Evolutionary conservation across 1,284 basidiomycete genomes (phyloP).

Genomic region (Chalciporus sp.): DNA sequence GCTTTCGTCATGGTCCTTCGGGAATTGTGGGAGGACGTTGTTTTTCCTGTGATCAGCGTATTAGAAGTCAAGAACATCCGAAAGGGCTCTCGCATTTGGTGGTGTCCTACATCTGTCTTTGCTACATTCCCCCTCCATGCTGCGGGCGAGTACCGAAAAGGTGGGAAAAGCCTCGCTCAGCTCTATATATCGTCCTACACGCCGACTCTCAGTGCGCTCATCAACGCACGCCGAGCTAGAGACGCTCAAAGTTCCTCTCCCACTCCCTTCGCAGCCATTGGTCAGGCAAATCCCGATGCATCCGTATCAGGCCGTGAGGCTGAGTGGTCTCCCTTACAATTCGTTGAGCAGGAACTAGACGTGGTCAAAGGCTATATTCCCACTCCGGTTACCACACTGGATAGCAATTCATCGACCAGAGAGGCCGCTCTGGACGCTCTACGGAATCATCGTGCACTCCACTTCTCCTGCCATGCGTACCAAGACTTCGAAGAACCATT

Average conservation of each 20-base stretch:
- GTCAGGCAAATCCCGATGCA: not conserved
- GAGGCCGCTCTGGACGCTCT: not conserved
- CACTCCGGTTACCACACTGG: too few species aligned
- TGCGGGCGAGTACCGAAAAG: slow-evolving; percentile 24
- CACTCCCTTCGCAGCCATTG: slow-evolving; percentile 8
- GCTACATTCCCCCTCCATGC: slow-evolving; percentile 38
- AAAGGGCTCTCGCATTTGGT: slow-evolving; percentile 37
- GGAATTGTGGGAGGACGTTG: slow-evolving; percentile 27
- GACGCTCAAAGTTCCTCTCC: not conserved
- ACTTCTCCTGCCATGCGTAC: slow-evolving; percentile 20
- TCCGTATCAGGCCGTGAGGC: not conserved
- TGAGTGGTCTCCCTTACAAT: not conserved
- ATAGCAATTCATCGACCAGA: not conserved
- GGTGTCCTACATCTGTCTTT: slow-evolving; percentile 37
- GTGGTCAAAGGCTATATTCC: not conserved
- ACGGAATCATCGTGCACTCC: slow-evolving; percentile 11
- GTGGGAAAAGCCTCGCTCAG: slow-evolving; percentile 18
- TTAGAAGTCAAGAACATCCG: not conserved
- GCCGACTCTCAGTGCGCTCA: slow-evolving; percentile 30
- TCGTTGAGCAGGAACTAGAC: not conserved
- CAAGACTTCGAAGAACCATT: slow-evolving; percentile 15
- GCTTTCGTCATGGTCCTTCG: slow-evolving; percentile 17
- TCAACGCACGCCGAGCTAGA: slow-evolving; percentile 8
- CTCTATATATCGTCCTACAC: slow-evolving; percentile 36
- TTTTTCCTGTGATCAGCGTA: slow-evolving; percentile 21